Evolutionary conservation across 2,329 filamentous ascomycete species (phyloP).

Genomic region (Hypomyces perniciosus): DNA sequence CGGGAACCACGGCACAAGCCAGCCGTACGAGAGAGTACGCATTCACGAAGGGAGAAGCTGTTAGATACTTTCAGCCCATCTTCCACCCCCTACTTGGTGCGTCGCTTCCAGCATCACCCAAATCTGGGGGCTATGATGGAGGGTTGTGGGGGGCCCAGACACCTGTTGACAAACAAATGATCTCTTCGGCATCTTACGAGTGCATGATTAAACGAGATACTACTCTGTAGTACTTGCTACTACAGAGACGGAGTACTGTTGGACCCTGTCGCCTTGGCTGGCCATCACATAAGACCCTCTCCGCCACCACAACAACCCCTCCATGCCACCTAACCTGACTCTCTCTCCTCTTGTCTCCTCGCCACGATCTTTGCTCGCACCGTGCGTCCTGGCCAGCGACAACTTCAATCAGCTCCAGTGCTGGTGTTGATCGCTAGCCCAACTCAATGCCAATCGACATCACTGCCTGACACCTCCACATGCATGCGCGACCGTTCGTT

Average conservation of each 20-base stretch:
- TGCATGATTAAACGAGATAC: conserved; percentile 4
- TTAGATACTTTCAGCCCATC: conserved; percentile 4
- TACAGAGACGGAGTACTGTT: not conserved
- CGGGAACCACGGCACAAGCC: conserved; percentile 16
- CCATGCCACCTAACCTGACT: conserved; percentile 9
- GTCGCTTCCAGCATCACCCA: conserved; percentile 1
- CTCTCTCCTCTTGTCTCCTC: conserved; percentile 16
- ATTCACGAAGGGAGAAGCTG: conserved; percentile 4
- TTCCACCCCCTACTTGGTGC: conserved; percentile 4
- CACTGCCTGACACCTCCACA: conserved; percentile 23
- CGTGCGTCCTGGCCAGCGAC: conserved; percentile 21
- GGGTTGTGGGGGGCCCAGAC: conserved; percentile 9
- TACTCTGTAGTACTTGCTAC: too few relatives aligned
- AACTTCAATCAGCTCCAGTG: conserved; percentile 25
- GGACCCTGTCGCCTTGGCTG: conserved; percentile 9
- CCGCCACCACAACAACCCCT: conserved; percentile 22
- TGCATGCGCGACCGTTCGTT: conserved; percentile 15
- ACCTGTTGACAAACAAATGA: conserved; percentile 4
- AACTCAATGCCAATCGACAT: conserved; percentile 18
- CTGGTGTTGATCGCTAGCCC: conserved; percentile 22
- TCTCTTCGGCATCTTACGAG: conserved; percentile 10
- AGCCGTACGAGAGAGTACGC: conserved; percentile 1
- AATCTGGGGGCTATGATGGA: conserved; percentile 11
- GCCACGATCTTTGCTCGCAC: conserved; percentile 20
- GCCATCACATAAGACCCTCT: conserved; percentile 25